Evolutionary conservation across 108 stramenopile species (phyloP).

Genomic region (Pseudonitzschia multiseries): DNA sequence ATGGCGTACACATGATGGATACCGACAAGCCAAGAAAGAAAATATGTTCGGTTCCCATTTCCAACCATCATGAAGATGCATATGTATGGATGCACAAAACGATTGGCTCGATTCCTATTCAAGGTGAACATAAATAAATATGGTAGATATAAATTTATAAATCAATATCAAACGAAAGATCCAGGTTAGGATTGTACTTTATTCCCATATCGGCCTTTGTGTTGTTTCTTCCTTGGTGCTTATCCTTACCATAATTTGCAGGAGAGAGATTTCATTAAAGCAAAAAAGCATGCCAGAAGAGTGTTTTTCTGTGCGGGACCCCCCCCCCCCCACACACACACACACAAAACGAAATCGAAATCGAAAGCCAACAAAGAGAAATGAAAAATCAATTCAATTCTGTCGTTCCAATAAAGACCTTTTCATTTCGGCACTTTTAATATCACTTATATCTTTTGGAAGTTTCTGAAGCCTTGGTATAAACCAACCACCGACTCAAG

Average conservation of each 20-base stretch:
- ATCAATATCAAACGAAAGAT: too few species aligned
- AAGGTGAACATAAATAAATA: too few species aligned
- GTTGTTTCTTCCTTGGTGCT: not conserved
- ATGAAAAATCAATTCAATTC: too few species aligned
- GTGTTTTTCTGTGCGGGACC: too few species aligned
- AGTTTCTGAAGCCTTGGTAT: conserved; percentile 53
- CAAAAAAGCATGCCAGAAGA: not conserved
- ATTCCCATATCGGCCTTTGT: too few species aligned
- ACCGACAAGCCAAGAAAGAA: not conserved
- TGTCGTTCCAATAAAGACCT: not conserved
- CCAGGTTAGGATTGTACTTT: too few species aligned
- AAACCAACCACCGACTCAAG: conserved; percentile 67
- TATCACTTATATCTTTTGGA: not conserved
- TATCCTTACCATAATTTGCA: not conserved
- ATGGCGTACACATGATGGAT: not conserved
- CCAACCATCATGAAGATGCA: not conserved
- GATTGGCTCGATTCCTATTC: not conserved
- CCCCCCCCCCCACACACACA: too few species aligned
- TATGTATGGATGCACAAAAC: not conserved
- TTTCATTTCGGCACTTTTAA: not conserved
- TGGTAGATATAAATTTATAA: too few species aligned
- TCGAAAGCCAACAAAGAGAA: too few species aligned
- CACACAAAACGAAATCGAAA: too few species aligned
- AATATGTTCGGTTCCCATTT: not conserved
- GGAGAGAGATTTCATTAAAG: not conserved